Evolutionary conservation across 1,139 yeast genomes (phyloP).

Genomic region (Blastobotrys elegans): DNA sequence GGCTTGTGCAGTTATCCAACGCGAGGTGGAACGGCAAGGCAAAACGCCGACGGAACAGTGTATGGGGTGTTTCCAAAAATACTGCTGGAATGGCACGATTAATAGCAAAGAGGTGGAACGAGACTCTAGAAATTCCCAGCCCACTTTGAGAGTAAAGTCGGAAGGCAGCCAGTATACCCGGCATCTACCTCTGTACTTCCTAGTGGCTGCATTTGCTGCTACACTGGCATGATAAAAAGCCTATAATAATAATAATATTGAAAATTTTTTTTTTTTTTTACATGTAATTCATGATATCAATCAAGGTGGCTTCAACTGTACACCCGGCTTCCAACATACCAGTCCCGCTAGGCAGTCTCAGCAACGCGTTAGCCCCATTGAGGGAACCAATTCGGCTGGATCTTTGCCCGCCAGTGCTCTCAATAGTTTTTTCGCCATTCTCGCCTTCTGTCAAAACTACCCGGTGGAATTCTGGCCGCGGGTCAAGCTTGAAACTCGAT

Average conservation of each 20-base stretch:
- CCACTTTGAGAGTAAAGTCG: too few relatives aligned
- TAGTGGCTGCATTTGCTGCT: too few relatives aligned
- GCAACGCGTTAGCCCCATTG: conserved; percentile 42
- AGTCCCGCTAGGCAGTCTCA: conserved; percentile 35
- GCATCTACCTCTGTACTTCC: too few relatives aligned
- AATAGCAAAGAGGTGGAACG: conserved; percentile 17
- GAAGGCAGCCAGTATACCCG: too few relatives aligned
- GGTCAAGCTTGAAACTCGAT: conserved; percentile 36
- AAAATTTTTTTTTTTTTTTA: not conserved
- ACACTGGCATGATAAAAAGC: too few relatives aligned
- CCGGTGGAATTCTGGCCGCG: conserved; percentile 48
- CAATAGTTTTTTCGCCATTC: conserved; percentile 31
- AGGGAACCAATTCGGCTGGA: conserved; percentile 46
- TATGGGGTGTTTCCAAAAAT: conserved; percentile 61
- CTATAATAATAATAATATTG: too few relatives aligned
- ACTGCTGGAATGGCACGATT: conserved; percentile 79
- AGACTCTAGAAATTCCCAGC: too few relatives aligned
- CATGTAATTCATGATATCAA: not conserved
- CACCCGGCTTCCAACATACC: not conserved
- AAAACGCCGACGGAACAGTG: conserved; percentile 70
- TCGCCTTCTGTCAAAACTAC: conserved; percentile 29
- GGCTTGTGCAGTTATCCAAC: conserved; percentile 83
- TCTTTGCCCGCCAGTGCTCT: conserved; percentile 45
- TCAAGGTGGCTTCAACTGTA: conserved; percentile 9
- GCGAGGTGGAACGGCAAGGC: conserved; percentile 72